Conservation (phyloP, 164 flowering plant genomes). For the Litsea cubeba region DNA sequence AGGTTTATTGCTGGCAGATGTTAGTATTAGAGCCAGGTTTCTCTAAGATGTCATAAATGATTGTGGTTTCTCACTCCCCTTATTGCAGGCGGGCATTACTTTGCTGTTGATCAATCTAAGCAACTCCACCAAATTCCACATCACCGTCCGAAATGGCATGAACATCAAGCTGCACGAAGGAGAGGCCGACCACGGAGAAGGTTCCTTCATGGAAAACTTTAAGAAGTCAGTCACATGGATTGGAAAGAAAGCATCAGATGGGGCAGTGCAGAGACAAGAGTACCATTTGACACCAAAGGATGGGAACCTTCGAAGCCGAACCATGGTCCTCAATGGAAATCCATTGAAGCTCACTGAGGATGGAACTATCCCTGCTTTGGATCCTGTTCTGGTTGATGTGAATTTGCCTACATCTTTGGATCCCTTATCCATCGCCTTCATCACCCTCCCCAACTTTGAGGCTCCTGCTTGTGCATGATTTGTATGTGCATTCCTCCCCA, state of each 20-base stretch:
- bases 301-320: constrained; percentile 62
- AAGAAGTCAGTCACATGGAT: constrained; percentile 61
- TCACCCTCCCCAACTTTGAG: constrained; percentile 51
- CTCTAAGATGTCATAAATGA: neutral
- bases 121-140: constrained; percentile 47
- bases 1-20: too few relatives aligned
- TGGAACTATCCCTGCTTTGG: constrained; percentile 44
- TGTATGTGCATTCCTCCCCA: neutral
- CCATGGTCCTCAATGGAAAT: constrained; percentile 49
- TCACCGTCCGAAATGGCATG: constrained; percentile 28
- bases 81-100: constrained; percentile 64
- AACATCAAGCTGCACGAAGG: constrained; percentile 14
- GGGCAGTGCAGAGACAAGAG: constrained; percentile 22
- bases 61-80: neutral
- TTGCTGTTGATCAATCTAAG: constrained; percentile 74
- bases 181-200: constrained; percentile 12
- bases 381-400: constrained; percentile 30
- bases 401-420: constrained; percentile 35
- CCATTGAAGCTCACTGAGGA: constrained; percentile 12
- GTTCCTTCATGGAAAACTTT: constrained; percentile 30
- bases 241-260: constrained; percentile 47
- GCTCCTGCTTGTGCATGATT: constrained; percentile 58
- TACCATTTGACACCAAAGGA: constrained; percentile 58
- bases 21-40: too few relatives aligned
- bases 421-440: constrained; percentile 70